Evolutionary conservation across 257 asterid species (phyloP), one percentile per base, ranked within the genome.

Genomic region (Sherardia arvensis): DNA sequence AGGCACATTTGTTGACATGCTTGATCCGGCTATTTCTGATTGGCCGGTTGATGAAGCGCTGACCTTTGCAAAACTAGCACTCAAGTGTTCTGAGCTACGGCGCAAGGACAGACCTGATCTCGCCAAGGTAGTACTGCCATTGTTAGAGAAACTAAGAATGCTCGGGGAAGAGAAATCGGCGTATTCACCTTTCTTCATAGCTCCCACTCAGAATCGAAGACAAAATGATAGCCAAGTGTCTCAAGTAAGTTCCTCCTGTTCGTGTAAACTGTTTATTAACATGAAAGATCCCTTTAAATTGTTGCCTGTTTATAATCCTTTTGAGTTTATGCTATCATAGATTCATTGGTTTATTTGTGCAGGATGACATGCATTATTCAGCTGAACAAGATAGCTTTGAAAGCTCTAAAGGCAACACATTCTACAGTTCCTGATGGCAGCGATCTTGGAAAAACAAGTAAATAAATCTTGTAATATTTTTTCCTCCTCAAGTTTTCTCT

Each of bases 21-120:
- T 91, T 25, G 98, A 91, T 71, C 77, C 79, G 8, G 51, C 86
- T 3, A 76, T 91, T 38, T 76, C 74, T 15, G 94, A 86, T 70
- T 91, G 96, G 98, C 96, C 98, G 4, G 7, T 66, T 63, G 87
- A 91, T 58, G 95, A 86, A 53, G 94, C 98, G 54, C 70, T 91
- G 28, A 34, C 38, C 23, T 72, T 91, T 5, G 96, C 96, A 1
- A 84, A 83, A 29, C 20, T 91, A 36, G 77, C 94, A 4, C 79
- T 91, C 20, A 67, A 71, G 70, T 91, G 98, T 61, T 43, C 91
- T 28, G 92, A 91, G 75, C 84, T 91, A 58, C 78, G 98, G 65
- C 81, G 95, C 77, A 91, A 84, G 77, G 98, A 91, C 55, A 82
- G 98, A 69, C 98, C 98, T 6, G 98, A 91, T 81, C 96, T 91